Conservation (phyloP, 495 filamentous ascomycete species). For the Sphaerosporella brunnea region DNA sequence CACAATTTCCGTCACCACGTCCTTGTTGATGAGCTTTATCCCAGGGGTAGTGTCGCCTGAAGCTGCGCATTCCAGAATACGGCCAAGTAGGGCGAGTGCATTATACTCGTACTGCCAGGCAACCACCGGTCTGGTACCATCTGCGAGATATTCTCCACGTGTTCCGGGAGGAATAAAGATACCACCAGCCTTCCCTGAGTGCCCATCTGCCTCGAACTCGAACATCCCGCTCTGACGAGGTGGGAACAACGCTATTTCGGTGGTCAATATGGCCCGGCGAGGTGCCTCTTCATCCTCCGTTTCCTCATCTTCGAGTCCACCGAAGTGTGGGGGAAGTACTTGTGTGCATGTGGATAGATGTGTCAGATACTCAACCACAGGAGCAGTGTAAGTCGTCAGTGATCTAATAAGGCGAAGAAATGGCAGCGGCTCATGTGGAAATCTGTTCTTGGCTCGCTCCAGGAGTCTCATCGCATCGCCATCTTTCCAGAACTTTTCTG, state of each 20-base stretch:
- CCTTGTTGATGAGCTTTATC: conserved; percentile 29
- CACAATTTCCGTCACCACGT: conserved; percentile 45
- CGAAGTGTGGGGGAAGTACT: conserved; percentile 43
- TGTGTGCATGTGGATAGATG: conserved; percentile 56
- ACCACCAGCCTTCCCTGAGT: conserved; percentile 17
- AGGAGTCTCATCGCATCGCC: conserved; percentile 15
- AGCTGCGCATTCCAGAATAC: conserved; percentile 42
- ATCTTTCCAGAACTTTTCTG: conserved; percentile 13
- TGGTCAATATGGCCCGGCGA: conserved; percentile 47
- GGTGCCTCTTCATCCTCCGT: conserved; percentile 54
- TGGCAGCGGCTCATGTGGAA: conserved; percentile 72
- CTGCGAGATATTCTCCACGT: conserved; percentile 43
- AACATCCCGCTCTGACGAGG: conserved; percentile 20
- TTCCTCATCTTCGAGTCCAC: conserved; percentile 41
- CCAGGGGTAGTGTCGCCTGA: conserved; percentile 26
- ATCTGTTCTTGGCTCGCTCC: conserved; percentile 44
- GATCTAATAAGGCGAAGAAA: conserved; percentile 51
- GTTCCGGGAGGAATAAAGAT: conserved; percentile 45
- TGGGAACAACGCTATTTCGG: conserved; percentile 38
- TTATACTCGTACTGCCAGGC: conserved; percentile 59
- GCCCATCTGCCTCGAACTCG: conserved; percentile 5
- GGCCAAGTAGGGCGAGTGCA: conserved; percentile 56
- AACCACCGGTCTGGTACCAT: conserved; percentile 35
- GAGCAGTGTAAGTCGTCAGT: conserved; percentile 32
- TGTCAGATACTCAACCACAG: conserved; percentile 36